Evolutionary conservation across 1,284 basidiomycete genomes (phyloP).

Genomic region (Ganoderma lingzhi): DNA sequence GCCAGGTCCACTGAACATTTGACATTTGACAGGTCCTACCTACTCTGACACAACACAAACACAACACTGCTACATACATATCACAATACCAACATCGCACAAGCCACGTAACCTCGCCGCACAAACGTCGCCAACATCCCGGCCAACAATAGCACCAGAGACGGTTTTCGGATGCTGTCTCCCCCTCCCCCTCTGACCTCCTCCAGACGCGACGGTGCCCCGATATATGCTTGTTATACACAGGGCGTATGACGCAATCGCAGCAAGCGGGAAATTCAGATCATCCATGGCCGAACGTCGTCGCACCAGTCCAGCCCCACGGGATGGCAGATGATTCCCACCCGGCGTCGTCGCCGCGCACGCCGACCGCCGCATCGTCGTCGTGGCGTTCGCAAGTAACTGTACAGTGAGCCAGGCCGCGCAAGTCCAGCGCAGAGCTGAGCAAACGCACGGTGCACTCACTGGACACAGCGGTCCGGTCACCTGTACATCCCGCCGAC

Average conservation of each 20-base stretch:
- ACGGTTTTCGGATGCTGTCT: not conserved
- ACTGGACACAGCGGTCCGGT: conserved; percentile 29
- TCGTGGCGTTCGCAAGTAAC: not conserved
- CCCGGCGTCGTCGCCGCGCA: not conserved
- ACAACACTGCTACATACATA: not conserved
- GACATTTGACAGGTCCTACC: not conserved
- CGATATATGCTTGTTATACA: not conserved
- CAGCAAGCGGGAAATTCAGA: not conserved
- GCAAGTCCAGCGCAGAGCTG: not conserved
- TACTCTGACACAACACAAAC: not conserved
- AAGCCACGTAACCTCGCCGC: not conserved
- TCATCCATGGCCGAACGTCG: conserved; percentile 16
- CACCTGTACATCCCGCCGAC: conserved; percentile 73
- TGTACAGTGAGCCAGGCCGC: not conserved
- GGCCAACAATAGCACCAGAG: not conserved
- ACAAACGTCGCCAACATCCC: not conserved
- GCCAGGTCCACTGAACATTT: not conserved
- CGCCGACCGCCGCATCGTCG: not conserved
- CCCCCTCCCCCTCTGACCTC: not conserved
- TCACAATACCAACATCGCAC: not conserved
- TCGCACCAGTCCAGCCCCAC: conserved; percentile 17
- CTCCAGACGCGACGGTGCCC: not conserved
- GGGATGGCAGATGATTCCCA: not conserved
- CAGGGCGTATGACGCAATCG: not conserved
- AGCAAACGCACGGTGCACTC: not conserved